Conservation (phyloP, 2,329 filamentous ascomycete species). For the Drechslerella dactyloides region DNA sequence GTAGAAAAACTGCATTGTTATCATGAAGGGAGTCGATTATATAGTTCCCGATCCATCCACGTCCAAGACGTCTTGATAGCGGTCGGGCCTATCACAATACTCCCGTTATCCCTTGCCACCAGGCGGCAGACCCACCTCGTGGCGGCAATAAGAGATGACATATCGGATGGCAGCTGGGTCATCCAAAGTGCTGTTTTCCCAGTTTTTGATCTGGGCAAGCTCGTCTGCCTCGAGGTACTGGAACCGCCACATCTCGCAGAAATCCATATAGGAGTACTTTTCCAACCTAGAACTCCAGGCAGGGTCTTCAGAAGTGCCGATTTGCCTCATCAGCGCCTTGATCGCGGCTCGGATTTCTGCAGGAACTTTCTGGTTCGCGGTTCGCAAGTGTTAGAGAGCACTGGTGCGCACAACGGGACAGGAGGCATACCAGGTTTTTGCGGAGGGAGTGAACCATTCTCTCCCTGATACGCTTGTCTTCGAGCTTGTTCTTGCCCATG, state of each 20-base stretch:
- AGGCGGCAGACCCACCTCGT: slow-evolving; percentile 10
- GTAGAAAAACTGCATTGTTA: no score
- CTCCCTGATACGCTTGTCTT: slow-evolving; percentile 23
- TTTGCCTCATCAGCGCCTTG: background rate
- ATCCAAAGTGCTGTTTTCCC: slow-evolving; percentile 9
- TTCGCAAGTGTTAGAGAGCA: background rate
- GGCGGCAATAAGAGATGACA: slow-evolving; percentile 15
- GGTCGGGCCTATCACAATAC: no score
- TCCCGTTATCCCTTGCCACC: background rate
- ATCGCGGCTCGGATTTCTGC: slow-evolving; percentile 5
- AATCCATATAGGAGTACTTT: slow-evolving; percentile 21
- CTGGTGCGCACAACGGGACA: background rate
- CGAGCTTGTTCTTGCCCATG: slow-evolving; percentile 10
- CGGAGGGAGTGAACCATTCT: slow-evolving; percentile 21
- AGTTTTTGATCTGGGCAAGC: slow-evolving; percentile 18
- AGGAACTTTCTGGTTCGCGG: slow-evolving; percentile 8
- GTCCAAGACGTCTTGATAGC: no score
- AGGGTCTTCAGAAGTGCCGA: background rate
- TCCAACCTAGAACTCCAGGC: background rate
- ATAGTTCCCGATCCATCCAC: no score
- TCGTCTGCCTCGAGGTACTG: slow-evolving; percentile 22
- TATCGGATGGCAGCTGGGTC: slow-evolving; percentile 19
- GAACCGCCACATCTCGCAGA: slow-evolving; percentile 38
- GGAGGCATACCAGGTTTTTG: slow-evolving; percentile 8
- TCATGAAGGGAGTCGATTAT: no score